Conservation (phyloP, 805 yeast genomes). For the Pichia manshurica region DNA sequence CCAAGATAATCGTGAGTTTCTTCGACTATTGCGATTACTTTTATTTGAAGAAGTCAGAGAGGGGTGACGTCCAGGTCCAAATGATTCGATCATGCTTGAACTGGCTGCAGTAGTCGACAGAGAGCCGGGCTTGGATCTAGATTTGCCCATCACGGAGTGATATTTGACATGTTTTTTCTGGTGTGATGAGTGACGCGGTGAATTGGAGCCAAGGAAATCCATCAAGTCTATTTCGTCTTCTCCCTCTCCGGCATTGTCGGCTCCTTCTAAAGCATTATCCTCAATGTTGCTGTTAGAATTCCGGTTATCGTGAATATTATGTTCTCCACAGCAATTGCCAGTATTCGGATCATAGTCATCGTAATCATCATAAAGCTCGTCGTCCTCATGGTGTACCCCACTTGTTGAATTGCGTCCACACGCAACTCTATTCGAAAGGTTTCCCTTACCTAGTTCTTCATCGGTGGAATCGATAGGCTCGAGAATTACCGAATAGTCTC, state of each 20-base stretch:
- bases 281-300: background rate
- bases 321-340: background rate
- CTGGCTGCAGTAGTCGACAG: background rate
- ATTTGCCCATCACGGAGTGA: background rate
- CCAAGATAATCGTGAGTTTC: conserved; percentile 26
- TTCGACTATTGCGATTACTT: conserved; percentile 8
- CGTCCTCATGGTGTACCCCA: background rate
- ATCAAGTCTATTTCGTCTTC: conserved; percentile 5
- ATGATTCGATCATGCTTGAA: background rate
- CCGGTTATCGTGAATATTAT: background rate
- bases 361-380: background rate
- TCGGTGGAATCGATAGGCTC: background rate
- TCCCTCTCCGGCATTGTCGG: no score
- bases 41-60: background rate
- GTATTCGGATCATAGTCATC: background rate
- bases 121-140: no score
- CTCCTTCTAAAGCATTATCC: no score
- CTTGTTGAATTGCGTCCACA: background rate
- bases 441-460: no score
- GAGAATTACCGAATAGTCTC: conserved; percentile 1
- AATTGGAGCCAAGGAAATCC: conserved; percentile 9
- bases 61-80: background rate
- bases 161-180: background rate
- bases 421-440: background rate
- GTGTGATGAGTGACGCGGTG: background rate